Evolutionary conservation across 192 early-diverging fungal genomes (phyloP), one percentile per base, ranked within the genome.

Genomic region (Rhizoclosmatium sp.): DNA sequence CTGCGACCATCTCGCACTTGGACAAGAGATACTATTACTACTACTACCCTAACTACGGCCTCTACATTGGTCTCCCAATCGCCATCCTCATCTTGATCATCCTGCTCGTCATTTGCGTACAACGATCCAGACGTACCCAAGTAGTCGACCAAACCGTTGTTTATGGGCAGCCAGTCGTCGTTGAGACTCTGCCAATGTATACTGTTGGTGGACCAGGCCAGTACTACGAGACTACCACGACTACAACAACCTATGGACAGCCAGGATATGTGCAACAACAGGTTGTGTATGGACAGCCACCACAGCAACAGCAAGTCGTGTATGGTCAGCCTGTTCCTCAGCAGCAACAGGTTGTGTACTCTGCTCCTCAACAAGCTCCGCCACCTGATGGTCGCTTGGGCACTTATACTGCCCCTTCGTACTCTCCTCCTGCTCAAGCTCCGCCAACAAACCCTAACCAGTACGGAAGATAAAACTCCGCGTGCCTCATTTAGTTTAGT

Each of bases 171-270:
- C 60, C 9, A 16, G 31, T 31, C 19, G 54, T n/a, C 19, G 54
- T n/a, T 56, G 21, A 62, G 21, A 7, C 23, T 4, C 60, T 62
- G 19, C 60, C 60, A 62, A 62, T 62, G 60, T 62, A 62, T 21
- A 40, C 60, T 23, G 51, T 54, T 7, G 51, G 31, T 31, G 31
- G 31, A 31, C 31, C 31, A 31, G 31, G 31, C 31, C 31, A 31
- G 31, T 31, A 31, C 31, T 31, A 31, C 31, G 31, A 31, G 31
- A 31, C 31, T 31, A 31, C 31, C 31, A 31, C 51, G 51, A 7
- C 51, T 1, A 54, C 51, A 16, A 7, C 51, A 16, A 16, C 51
- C 9, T 54, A 54, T 16, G 51, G 31, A 31, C 31, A 31, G 31
- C 31, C 51, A 12, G 16, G 9, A 16, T 54, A 54, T 16, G 51